These are phyloP conservation scores for Ophiostoma novo-ulmi DNA, from an alignment of 2,329 filamentous ascomycete genomes.

Conservation along the genomic window DNA sequence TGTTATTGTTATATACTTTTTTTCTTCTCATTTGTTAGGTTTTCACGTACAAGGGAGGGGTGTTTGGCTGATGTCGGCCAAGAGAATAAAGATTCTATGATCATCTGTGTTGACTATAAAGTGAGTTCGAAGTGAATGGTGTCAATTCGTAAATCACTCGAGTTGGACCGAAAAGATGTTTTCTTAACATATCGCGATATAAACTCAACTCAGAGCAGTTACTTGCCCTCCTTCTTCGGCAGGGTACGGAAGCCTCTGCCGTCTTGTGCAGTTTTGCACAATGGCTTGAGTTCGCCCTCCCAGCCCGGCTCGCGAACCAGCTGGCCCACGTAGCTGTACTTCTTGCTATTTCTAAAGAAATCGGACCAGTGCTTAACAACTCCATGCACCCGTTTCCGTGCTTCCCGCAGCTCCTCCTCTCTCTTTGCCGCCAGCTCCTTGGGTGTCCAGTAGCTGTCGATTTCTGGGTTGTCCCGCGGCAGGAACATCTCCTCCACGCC, in stretches of 20 bases:
- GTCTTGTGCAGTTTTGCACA: constrained; percentile 68
- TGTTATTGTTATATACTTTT: background rate
- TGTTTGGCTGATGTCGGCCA: constrained; percentile 5
- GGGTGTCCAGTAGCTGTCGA: constrained; percentile 55
- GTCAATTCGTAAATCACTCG: background rate
- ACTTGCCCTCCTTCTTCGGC: constrained; percentile 42
- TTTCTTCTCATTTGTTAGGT: constrained; percentile 11
- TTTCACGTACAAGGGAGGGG: constrained; percentile 9
- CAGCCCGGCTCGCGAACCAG: constrained; percentile 59
- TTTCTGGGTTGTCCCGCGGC: constrained; percentile 55
- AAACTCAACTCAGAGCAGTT: background rate
- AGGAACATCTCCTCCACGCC: constrained; percentile 85
- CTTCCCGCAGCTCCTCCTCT: constrained; percentile 59
- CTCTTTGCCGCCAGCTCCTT: constrained; percentile 50
- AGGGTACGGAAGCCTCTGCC: constrained; percentile 51
- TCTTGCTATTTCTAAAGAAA: constrained; percentile 74
- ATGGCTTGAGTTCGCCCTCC: constrained; percentile 42
- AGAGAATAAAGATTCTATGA: constrained; percentile 10
- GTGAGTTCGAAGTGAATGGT: background rate
- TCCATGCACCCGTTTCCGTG: constrained; percentile 59
- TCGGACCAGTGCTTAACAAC: constrained; percentile 74
- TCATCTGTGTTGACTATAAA: background rate
- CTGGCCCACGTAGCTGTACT: constrained; percentile 75
- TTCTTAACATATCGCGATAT: background rate
- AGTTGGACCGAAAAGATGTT: too few species aligned